Base-by-base conservation (phyloP, 1,284 basidiomycete genomes). In the Mycocalia duriaeana region DNA sequence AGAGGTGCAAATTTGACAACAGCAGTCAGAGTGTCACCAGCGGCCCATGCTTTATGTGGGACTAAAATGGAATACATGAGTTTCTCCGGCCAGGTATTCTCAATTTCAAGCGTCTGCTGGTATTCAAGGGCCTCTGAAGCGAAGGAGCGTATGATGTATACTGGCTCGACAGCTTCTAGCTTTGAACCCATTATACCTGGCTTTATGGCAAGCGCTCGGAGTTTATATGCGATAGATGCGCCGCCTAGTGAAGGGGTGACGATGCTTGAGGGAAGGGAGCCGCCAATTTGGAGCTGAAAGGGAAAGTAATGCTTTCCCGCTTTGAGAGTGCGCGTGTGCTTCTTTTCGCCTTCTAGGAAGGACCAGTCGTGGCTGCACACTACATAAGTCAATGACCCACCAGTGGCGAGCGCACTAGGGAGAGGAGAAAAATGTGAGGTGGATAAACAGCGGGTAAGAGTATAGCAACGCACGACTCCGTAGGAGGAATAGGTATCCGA, bases 51-150 rank as follows among this genome's bases (percentile, higher is more conserved):
- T 63, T 91, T 92, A 72, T 91, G 88, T 0, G 89, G 89, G 38
- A 92, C 67, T 72, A 87, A 81, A 58, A 94, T 81, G 5, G 85
- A 84, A 67, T 94, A 94, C 89, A 93, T 93, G 64, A 94, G 71
- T 69, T 95, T 97, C 34, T 89, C 88, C 0, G 94, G 93, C 94
- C 94, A 97, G 11, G 91, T 94, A 65, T 94, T 95, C 66, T 95
- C 92, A 52, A 89, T 86, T 65, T 97, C 94, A 50, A 95, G 78
- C 1, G 91, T 93, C 65, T 96, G 93, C 60, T 91, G 93, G 71
- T 91, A 96, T 66, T 96, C 94, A 57, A 95, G 79, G 1, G 93
- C 87, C 54, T 94, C 91, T 2, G 80, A 65, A 4, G 81, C 75
- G 57, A 92, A 88, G 2, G 85, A 82, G 48, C 92, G 82, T 42